Base-by-base conservation (phyloP, 257 asterid species). In the Scutellaria galericulata region DNA sequence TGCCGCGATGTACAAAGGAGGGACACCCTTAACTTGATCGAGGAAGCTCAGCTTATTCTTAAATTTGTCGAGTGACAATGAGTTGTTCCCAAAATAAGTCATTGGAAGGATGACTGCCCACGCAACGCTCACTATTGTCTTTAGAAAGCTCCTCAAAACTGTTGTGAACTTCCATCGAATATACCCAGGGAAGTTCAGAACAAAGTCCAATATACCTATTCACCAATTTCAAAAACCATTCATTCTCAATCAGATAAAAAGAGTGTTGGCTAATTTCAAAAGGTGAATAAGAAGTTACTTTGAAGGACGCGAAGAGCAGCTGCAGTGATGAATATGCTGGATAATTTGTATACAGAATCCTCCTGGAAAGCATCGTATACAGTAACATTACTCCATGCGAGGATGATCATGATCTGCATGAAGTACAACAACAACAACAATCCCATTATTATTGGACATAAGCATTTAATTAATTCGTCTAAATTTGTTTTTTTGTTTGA, bases 241-340 rank as follows among this genome's bases (percentile, higher is more conserved):
- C 27, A 60, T 48, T 57, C 62, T 47, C 39, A 62, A 51, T 61
- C 37, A 64, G 44, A 50, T 31, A 35, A 59, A 18, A 46, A 35
- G 31, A 55, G n/a, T 45, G 40, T 14, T 9, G 40, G 39, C 60
- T 37, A 70, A 71, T 53, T 48, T 27, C 42, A 41, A 68, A 37
- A 56, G 45, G 11, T 41, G 8, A 64, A 27, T 39, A 74, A 74
- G 68, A 77, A 40, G 58, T 58, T 9, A 95, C 99, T 95, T 87
- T 91, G 99, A 53, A 95, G 77, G 75, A 92, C 78, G 64, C 97
- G 99, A 83, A 95, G 92, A 77, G 82, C 51, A 51, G 99, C 89
- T 60, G 98, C 97, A 0, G 99, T 95, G 78, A 95, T 88, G 77
- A 95, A 95, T 77, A 95, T 86, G 82, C 98, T 91, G 42, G 99